Evolutionary conservation across 78 protist genomes (phyloP), one percentile per base, ranked within the genome.

Genomic region (Tieghemostelium lacteum): DNA sequence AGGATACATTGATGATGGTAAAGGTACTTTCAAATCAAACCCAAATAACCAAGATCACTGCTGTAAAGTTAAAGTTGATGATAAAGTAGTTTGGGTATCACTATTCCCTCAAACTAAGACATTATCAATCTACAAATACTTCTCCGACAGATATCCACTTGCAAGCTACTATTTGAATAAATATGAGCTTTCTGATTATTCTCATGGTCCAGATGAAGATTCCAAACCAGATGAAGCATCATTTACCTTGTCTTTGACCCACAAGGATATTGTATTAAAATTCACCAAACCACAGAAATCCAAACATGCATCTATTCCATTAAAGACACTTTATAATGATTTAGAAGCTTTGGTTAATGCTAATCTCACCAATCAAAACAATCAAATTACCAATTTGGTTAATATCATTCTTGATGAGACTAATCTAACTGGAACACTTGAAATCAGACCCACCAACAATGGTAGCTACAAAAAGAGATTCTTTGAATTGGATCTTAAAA

Each of bases 121-220:
- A 1, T 5, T 69, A 14, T 69, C 52, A 45, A 10, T 69, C 75
- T 69, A 69, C 12, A 39, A 45, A 39, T 37, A 69, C 2, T 52
- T 39, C 28, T 31, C 39, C 31, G 75, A 69, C 45, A 28, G 16
- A 6, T 69, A 45, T 31, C 75, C 75, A 69, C 6, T 31, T 19
- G 75, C 39, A 50, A 22, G 60, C 3, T 39, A 39, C 60, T 69
- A 45, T 50, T 42, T 69, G 42, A 58, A 69, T 28, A 3, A 42
- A 1, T 69, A 45, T n/a, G 26, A 52, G 19, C 39, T 69, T 52
- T 20, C 36, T 36, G 73, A 66, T 40, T 24, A 39, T 33, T n/a
- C 58, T n/a, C 55, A 66, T 17, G 73, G 39, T 22, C n/a, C n/a
- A n/a, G n/a, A n/a, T n/a, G n/a, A n/a, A n/a, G n/a, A n/a, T n/a